These are phyloP conservation scores for Corylus avellana DNA, from an alignment of 306 rosid species.

Conservation along the genomic window DNA sequence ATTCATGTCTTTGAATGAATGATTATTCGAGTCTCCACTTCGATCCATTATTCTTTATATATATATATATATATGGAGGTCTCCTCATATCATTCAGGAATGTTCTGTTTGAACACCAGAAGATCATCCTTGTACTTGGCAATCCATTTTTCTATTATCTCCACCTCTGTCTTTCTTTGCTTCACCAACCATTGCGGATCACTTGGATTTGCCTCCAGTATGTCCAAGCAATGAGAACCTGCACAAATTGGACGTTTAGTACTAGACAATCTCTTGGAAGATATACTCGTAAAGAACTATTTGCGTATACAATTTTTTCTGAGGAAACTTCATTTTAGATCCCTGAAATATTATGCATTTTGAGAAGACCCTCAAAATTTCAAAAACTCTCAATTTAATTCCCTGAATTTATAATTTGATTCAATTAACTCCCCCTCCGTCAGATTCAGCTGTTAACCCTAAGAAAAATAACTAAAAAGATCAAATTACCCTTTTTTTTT, in stretches of 20 bases:
- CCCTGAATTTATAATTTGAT: too few relatives aligned
- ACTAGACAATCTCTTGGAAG: too few relatives aligned
- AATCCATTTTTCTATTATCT: slow-evolving; percentile 49
- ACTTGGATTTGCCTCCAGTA: slow-evolving; percentile 19
- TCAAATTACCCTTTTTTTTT: too few relatives aligned
- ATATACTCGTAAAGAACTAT: too few relatives aligned
- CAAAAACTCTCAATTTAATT: too few relatives aligned
- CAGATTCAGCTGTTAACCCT: too few relatives aligned
- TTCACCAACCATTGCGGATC: slow-evolving; percentile 54
- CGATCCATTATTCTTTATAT: neutral
- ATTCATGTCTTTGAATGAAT: neutral
- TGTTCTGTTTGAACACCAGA: slow-evolving; percentile 1
- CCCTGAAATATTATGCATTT: too few relatives aligned
- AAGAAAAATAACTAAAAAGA: too few relatives aligned
- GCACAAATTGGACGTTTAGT: slow-evolving; percentile 1
- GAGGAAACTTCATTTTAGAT: too few relatives aligned
- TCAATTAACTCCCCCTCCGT: too few relatives aligned
- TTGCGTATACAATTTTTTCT: too few relatives aligned
- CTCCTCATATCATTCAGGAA: neutral
- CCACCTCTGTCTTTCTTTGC: slow-evolving; percentile 38
- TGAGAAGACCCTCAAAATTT: too few relatives aligned
- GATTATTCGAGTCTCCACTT: neutral
- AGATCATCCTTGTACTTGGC: slow-evolving; percentile 40
- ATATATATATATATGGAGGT: neutral
- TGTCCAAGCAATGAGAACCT: slow-evolving; percentile 65